Percentiles rank a stretch among this genome's conserved stretches.
Conservation (phyloP, 116 monocot genomes). For the Cymodocea nodosa region DNA sequence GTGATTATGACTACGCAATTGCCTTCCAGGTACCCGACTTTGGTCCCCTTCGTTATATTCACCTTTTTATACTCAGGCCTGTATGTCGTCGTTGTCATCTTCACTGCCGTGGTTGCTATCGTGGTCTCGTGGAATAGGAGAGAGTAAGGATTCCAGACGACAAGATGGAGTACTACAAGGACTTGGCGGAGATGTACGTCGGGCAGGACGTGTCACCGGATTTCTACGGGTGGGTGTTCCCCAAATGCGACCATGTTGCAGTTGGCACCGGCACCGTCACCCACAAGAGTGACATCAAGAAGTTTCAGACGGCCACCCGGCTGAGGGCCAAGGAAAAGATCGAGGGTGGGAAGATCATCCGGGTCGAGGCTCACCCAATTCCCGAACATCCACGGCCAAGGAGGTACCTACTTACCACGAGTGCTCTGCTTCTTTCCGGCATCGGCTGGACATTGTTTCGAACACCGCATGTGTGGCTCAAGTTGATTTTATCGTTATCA, state of each 20-base stretch:
- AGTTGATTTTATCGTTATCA: not conserved
- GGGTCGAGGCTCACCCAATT: constrained; percentile 95
- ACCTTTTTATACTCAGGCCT: too few relatives aligned
- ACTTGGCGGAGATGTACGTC: constrained; percentile 93
- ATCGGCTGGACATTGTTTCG: not conserved
- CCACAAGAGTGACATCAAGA: constrained; percentile 87
- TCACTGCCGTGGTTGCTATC: not conserved
- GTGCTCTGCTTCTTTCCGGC: too few relatives aligned
- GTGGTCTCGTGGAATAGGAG: constrained; percentile 20
- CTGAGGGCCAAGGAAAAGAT: constrained; percentile 84
- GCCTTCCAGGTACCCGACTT: constrained; percentile 48
- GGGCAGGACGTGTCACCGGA: constrained; percentile 93
- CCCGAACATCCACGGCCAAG: constrained; percentile 87
- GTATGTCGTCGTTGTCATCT: not conserved
- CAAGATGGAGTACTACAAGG: constrained; percentile 93
- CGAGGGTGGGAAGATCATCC: constrained; percentile 85
- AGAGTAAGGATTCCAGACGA: constrained; percentile 64
- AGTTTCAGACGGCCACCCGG: constrained; percentile 82
- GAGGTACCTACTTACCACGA: constrained; percentile 19
- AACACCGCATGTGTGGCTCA: not conserved
- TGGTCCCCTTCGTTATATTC: too few relatives aligned
- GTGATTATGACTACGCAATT: constrained; percentile 89
- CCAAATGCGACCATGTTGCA: constrained; percentile 93
- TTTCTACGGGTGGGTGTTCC: constrained; percentile 98
- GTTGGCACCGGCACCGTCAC: constrained; percentile 95